These are phyloP conservation scores for Arthrobotrys conoides DNA, from an alignment of 2,329 filamentous ascomycete genomes.

Conservation along the genomic window DNA sequence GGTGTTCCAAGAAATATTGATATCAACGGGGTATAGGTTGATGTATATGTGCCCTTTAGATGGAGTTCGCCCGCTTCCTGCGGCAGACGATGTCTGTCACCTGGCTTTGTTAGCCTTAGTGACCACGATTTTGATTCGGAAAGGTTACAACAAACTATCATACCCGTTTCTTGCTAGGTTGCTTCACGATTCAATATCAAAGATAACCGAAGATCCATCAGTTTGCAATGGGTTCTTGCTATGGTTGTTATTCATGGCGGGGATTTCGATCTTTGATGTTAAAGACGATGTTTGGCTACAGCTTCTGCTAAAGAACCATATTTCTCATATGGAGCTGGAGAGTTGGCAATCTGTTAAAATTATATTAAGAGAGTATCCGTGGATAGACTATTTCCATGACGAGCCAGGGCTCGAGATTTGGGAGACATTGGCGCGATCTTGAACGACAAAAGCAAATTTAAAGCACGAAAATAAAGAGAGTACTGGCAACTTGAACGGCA, in stretches of 20 bases:
- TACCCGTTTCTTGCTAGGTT: conserved; percentile 28
- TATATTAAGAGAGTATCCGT: conserved; percentile 29
- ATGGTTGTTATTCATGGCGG: conserved; percentile 39
- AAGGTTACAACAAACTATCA: background rate
- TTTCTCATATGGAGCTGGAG: background rate
- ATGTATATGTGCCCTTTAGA: conserved; percentile 13
- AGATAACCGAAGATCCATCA: background rate
- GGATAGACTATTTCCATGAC: conserved; percentile 49
- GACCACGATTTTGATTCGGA: conserved; percentile 45
- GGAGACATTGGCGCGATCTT: background rate
- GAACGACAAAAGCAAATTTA: background rate
- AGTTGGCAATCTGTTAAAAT: conserved; percentile 22
- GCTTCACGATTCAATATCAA: background rate
- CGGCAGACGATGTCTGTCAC: conserved; percentile 33
- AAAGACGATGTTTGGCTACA: conserved; percentile 33
- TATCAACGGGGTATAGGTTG: conserved; percentile 42
- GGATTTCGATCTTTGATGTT: conserved; percentile 12
- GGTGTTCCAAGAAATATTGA: conserved; percentile 44
- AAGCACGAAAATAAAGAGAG: background rate
- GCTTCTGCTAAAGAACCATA: background rate
- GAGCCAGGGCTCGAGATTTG: conserved; percentile 25
- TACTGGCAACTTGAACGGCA: background rate
- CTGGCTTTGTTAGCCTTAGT: conserved; percentile 29
- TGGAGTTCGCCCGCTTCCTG: background rate
- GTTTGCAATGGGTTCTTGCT: conserved; percentile 18